A percentile compares a stretch with the other conserved stretches of the same genome.
phyloP scores from a whole-genome alignment of 2,329 filamentous ascomycete species.

The Phialophora tarda region DNA sequence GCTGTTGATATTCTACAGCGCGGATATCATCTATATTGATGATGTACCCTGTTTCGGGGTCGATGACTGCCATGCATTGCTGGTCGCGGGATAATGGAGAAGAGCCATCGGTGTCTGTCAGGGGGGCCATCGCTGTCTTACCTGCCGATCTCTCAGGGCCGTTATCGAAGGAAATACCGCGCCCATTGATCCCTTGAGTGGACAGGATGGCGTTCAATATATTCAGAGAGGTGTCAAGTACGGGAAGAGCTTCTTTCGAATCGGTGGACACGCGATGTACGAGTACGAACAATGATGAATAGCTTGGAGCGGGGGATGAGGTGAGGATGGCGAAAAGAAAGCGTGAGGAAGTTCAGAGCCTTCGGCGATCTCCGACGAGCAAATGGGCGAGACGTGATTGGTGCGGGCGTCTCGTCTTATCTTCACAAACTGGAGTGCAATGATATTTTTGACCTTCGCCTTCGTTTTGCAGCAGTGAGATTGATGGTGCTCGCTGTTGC shows the following conservation, averaged over 20 bases:
- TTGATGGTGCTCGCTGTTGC: neutral
- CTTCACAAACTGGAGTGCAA: slow-evolving; percentile 2
- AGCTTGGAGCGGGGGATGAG: slow-evolving; percentile 8
- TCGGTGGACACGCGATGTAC: slow-evolving; percentile 16
- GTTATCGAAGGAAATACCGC: slow-evolving; percentile 3
- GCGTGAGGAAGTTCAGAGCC: neutral
- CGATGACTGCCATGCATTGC: slow-evolving; percentile 21
- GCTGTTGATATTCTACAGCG: slow-evolving; percentile 54
- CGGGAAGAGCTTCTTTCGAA: neutral
- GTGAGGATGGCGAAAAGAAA: neutral
- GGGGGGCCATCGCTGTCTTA: slow-evolving; percentile 31
- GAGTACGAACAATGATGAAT: slow-evolving; percentile 22
- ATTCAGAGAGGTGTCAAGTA: neutral
- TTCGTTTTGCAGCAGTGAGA: neutral
- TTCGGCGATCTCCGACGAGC: slow-evolving; percentile 29
- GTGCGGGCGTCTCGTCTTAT: slow-evolving; percentile 23
- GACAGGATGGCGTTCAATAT: slow-evolving; percentile 8
- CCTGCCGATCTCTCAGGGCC: slow-evolving; percentile 14
- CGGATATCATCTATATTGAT: slow-evolving; percentile 56
- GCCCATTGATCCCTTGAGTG: slow-evolving; percentile 28
- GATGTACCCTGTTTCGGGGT: slow-evolving; percentile 45
- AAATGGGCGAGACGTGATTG: slow-evolving; percentile 21
- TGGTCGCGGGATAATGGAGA: neutral
- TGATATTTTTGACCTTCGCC: neutral
- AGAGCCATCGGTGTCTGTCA: slow-evolving; percentile 14